phyloP scores from a whole-genome alignment of 768 basidiomycete species.

The Melanogaster broomeanus region DNA sequence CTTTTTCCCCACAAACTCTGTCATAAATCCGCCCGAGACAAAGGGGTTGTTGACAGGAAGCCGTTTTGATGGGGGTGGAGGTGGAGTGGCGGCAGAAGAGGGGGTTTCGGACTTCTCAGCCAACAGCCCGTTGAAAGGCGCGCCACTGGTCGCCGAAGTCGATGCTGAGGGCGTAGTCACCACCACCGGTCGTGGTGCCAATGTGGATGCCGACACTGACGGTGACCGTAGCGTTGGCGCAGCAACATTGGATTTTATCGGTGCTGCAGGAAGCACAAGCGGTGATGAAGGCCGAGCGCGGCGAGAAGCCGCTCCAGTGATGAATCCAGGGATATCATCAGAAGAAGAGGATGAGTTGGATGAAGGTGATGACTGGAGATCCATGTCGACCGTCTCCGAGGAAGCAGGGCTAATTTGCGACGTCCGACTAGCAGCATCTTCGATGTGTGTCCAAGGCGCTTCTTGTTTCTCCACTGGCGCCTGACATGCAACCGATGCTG shows the following conservation, averaged over 20 bases:
- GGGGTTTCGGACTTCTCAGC: constrained; percentile 12
- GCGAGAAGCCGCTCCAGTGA: constrained; percentile 31
- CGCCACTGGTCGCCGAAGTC: constrained; percentile 7
- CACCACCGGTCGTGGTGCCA: constrained; percentile 7
- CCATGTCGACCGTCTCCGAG: constrained; percentile 36
- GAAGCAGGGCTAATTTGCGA: constrained; percentile 33
- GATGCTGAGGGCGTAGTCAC: constrained; percentile 19
- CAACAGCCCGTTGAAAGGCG: constrained; percentile 10
- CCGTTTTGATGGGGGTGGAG: constrained; percentile 13
- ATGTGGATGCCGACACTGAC: constrained; percentile 2
- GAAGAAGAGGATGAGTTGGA: constrained; percentile 20
- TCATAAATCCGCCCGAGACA: constrained; percentile 51
- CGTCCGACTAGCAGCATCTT: constrained; percentile 29
- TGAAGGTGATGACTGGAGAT: constrained; percentile 35
- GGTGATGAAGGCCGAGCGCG: constrained; percentile 25
- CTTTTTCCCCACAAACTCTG: constrained; percentile 40
- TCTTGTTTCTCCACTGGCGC: constrained; percentile 16
- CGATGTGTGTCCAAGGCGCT: constrained; percentile 17
- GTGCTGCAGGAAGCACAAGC: constrained; percentile 22
- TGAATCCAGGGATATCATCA: constrained; percentile 35
- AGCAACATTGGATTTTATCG: constrained; percentile 6
- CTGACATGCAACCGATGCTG: constrained; percentile 17
- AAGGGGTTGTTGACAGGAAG: constrained; percentile 42
- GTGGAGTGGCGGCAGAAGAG: neutral
- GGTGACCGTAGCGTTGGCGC: constrained; percentile 15